Percentiles rank a stretch among this genome's conserved stretches.
These are phyloP conservation scores for Coniochaeta sp. DNA, from an alignment of 2,329 filamentous ascomycete genomes.

Conservation along the genomic window DNA sequence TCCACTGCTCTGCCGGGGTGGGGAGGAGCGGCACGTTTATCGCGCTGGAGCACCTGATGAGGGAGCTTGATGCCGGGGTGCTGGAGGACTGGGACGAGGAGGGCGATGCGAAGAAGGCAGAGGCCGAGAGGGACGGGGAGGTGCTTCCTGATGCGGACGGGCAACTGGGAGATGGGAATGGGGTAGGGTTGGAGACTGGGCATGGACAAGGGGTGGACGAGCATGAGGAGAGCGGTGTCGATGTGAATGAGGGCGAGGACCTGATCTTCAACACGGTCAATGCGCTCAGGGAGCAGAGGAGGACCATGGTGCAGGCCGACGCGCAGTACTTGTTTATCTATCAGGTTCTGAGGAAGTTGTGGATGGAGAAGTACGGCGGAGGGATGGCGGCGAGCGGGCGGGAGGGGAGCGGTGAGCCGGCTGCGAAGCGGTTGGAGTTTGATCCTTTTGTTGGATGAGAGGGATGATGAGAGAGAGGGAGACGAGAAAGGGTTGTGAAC, in stretches of 20 bases:
- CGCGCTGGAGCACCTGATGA: slow-evolving; percentile 82
- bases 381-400: slow-evolving; percentile 1
- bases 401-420: slow-evolving; percentile 29
- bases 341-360: slow-evolving; percentile 69
- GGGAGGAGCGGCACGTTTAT: slow-evolving; percentile 95
- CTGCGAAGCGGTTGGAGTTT: slow-evolving; percentile 45
- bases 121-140: background rate
- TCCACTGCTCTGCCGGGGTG: slow-evolving; percentile 87
- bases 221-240: background rate
- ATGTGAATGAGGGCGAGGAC: slow-evolving; percentile 36
- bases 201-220: background rate
- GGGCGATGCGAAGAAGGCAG: background rate
- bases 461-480: background rate
- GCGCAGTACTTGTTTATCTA: slow-evolving; percentile 84
- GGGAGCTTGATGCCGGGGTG: slow-evolving; percentile 70
- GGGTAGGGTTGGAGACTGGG: background rate
- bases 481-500: background rate
- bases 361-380: slow-evolving; percentile 53
- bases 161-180: background rate
- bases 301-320: slow-evolving; percentile 92
- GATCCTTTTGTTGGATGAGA: slow-evolving; percentile 30
- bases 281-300: slow-evolving; percentile 73
- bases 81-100: slow-evolving; percentile 41
- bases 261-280: slow-evolving; percentile 75
- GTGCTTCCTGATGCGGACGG: background rate